Base-by-base conservation (phyloP, 805 yeast genomes). In the Jamesozyma lodderae region DNA sequence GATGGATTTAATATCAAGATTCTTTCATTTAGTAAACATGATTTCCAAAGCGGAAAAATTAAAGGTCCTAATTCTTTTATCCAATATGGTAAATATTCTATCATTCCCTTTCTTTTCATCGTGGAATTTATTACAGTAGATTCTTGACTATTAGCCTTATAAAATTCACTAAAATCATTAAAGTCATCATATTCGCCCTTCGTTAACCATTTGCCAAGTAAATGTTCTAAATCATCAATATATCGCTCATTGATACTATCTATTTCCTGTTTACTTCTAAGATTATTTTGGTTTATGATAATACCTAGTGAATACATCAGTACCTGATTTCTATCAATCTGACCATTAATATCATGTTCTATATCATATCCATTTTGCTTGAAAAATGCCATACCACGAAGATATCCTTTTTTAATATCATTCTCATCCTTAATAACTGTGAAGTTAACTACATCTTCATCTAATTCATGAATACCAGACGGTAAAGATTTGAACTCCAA, bases 401-500 rank as follows among this genome's bases (percentile, higher is more conserved):
- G 44, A 10, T 40, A 38, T 1, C 47, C 42, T 3, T 3, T 38
- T 44, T 8, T 49, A 41, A 9, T 43, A 40, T n/a, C 47, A 43
- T 6, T 35, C 5, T 50, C 40, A 5, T 43, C 38, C 27, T 54
- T 59, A 7, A 66, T 60, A 6, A 64, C 55, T 2, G 67, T 69
- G 56, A 79, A 79, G 37, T 73, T 70, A 1, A 79, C 64, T 2
- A 73, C 70, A 49, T 80, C 87, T 11, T 56, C 54, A 3, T 65
- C 63, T 4, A 44, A 40, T 11, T 72, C 66, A 49, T 80, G 87
- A 2, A 78, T 61, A 1, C 88, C 86, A 0, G 84, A 76, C 0
- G 87, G 87, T 31, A 80, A 58, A n/a, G 78, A 64, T 45, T 75
- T 73, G 58, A 69, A 79, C 55, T 80, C 87, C 3, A 79, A 51